Conservation (phyloP, 2,329 filamentous ascomycete species). For the Aspergillus sp. region DNA sequence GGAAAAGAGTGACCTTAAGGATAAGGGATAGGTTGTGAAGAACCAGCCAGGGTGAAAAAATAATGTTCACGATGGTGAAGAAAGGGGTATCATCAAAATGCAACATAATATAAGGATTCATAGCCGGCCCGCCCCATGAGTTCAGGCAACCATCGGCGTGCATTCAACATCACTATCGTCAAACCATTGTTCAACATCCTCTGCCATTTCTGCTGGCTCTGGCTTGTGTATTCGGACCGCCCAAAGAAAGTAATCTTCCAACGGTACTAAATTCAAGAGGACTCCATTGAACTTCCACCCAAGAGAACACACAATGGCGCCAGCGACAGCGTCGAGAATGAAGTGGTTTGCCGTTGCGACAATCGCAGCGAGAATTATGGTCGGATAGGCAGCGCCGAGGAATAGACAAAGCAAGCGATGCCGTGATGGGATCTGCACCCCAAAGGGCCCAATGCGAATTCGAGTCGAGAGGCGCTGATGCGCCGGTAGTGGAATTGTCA, state of each 20-base stretch:
- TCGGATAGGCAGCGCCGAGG: constrained; percentile 63
- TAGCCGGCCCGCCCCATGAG: background rate
- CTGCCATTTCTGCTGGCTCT: constrained; percentile 23
- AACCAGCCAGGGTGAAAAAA: background rate
- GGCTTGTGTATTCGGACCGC: constrained; percentile 66
- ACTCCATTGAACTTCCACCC: constrained; percentile 59
- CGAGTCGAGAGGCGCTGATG: constrained; percentile 48
- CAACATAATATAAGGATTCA: background rate
- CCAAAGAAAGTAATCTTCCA: constrained; percentile 70
- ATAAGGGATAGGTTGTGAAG: background rate
- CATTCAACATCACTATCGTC: constrained; percentile 20
- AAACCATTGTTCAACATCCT: constrained; percentile 19
- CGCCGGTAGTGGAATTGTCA: constrained; percentile 61
- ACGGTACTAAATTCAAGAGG: constrained; percentile 61
- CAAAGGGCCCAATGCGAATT: constrained; percentile 30
- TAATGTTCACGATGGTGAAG: constrained; percentile 3
- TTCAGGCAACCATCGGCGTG: constrained; percentile 13
- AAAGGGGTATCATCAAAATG: constrained; percentile 13
- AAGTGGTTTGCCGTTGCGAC: constrained; percentile 73
- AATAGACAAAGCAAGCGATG: constrained; percentile 51
- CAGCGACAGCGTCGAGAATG: constrained; percentile 69
- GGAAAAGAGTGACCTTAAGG: background rate
- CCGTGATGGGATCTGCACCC: constrained; percentile 47
- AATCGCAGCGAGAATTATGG: constrained; percentile 65
- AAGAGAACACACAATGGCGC: constrained; percentile 62